A percentile compares a stretch with the other conserved stretches of the same genome.
phyloP scores from a whole-genome alignment of 2,329 filamentous ascomycete species.

The Claviceps citrina region DNA sequence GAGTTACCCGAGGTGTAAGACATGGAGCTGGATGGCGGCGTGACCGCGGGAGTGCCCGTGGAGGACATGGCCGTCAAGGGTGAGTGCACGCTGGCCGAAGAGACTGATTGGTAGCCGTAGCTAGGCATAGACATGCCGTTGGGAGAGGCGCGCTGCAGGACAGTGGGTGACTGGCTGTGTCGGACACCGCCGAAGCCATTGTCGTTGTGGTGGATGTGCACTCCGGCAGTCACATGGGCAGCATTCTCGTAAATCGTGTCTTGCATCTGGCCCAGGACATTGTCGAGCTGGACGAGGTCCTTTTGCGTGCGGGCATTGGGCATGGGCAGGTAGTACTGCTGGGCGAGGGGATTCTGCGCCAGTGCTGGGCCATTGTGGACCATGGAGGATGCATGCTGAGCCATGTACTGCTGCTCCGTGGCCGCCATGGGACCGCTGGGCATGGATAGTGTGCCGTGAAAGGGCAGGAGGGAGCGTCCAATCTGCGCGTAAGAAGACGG shows the following conservation, averaged over 20 bases:
- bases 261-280: constrained; percentile 91
- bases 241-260: constrained; percentile 90
- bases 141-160: constrained; percentile 22
- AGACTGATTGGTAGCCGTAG: constrained; percentile 27
- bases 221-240: constrained; percentile 63
- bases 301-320: constrained; percentile 81
- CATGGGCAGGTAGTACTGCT: constrained; percentile 80
- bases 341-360: constrained; percentile 40
- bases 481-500: constrained; percentile 82
- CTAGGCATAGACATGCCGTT: constrained; percentile 19
- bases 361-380: constrained; percentile 41
- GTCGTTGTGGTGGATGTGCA: constrained; percentile 64
- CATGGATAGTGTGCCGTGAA: constrained; percentile 56
- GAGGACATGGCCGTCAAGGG: constrained; percentile 44
- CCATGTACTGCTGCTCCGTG: constrained; percentile 41
- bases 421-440: constrained; percentile 33
- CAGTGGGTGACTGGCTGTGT: constrained; percentile 38
- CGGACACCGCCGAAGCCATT: constrained; percentile 44
- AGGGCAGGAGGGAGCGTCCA: constrained; percentile 69
- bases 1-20: constrained; percentile 69
- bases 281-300: constrained; percentile 85
- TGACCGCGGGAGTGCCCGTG: constrained; percentile 59
- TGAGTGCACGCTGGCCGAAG: constrained; percentile 43
- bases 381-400: constrained; percentile 23
- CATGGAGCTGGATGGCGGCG: constrained; percentile 58